Evolutionary conservation across 257 asterid genomes (phyloP).

Genomic region (Solanum neorickii): DNA sequence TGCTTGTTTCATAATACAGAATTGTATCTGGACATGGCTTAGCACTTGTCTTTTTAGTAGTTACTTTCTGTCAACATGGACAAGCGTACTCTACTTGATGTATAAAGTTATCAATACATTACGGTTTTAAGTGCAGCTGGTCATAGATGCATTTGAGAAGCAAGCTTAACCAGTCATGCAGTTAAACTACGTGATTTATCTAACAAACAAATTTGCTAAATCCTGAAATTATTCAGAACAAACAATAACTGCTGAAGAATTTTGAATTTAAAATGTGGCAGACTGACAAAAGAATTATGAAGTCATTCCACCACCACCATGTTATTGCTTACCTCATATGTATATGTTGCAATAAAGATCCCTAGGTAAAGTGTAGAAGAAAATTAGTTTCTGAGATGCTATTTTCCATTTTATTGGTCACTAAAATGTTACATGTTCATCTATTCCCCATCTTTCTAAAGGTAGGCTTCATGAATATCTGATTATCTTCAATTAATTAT

Average conservation of each 20-base stretch:
- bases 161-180: background rate
- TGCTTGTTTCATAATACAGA: background rate
- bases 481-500: background rate
- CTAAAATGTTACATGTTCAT: background rate
- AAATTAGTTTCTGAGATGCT: background rate
- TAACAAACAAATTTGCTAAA: background rate
- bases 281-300: background rate
- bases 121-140: background rate
- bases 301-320: background rate
- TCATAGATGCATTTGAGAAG: background rate
- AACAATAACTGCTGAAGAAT: background rate
- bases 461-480: background rate
- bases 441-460: background rate
- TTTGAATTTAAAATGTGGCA: background rate
- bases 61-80: background rate
- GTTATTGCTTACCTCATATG: background rate
- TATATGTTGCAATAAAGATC: background rate
- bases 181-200: background rate
- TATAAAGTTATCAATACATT: background rate
- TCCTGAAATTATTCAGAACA: background rate
- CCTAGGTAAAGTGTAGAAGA: background rate
- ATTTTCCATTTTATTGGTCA: background rate
- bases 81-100: background rate
- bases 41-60: background rate
- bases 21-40: background rate